Percentiles rank a stretch among this genome's conserved stretches.
Conservation (phyloP, 2,329 filamentous ascomycete species). For the Exophiala bonariae region DNA sequence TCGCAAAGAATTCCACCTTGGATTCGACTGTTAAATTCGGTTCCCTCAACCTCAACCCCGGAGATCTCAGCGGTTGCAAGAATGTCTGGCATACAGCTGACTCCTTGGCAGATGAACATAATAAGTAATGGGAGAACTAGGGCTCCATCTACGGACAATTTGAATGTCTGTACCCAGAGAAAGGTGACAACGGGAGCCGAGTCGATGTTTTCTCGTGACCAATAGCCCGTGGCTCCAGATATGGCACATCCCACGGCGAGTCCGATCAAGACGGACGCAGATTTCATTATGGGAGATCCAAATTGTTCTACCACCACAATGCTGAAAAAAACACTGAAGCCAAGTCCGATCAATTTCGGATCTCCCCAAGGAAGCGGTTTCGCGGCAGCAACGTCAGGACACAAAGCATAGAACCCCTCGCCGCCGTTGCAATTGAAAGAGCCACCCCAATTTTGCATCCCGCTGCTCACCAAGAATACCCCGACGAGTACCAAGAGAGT, state of each 20-base stretch:
- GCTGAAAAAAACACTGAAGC: constrained; percentile 76
- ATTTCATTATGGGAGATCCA: constrained; percentile 82
- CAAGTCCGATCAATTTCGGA: constrained; percentile 75
- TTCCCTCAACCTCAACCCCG: constrained; percentile 70
- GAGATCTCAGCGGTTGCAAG: constrained; percentile 81
- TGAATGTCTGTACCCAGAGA: constrained; percentile 78
- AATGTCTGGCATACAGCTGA: constrained; percentile 78
- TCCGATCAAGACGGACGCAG: constrained; percentile 72
- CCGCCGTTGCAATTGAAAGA: constrained; percentile 46
- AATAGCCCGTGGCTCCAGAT: constrained; percentile 75
- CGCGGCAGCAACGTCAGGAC: constrained; percentile 67
- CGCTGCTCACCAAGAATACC: constrained; percentile 68
- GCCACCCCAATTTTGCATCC: constrained; percentile 77
- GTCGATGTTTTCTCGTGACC: constrained; percentile 70
- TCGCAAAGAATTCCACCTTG: constrained; percentile 79
- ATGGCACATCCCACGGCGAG: constrained; percentile 76
- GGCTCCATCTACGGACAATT: constrained; percentile 68
- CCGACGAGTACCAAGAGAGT: constrained; percentile 72
- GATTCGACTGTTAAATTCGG: constrained; percentile 71
- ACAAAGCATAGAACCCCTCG: constrained; percentile 65
- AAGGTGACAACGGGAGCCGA: constrained; percentile 71
- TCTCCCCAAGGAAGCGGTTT: constrained; percentile 75
- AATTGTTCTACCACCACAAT: constrained; percentile 81
- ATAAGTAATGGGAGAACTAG: constrained; percentile 71
- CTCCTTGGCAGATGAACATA: constrained; percentile 71